phyloP scores from a whole-genome alignment of 805 yeast genomes.

The Candida peoriensis region DNA sequence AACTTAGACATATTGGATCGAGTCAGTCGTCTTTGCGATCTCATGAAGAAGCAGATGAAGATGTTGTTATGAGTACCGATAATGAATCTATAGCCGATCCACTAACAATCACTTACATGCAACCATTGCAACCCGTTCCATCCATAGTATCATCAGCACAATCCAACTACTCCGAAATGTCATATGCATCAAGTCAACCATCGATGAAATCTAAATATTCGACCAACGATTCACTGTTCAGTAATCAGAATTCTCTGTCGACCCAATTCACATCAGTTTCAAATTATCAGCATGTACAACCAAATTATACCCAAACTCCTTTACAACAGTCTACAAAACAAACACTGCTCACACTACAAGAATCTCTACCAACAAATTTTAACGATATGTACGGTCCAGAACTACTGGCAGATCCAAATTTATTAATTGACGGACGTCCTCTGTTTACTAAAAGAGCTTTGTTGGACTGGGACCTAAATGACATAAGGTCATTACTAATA shows the following conservation, averaged over 20 bases:
- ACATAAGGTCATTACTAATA: conserved; percentile 58
- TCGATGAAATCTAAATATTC: conserved; percentile 8
- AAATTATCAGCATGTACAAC: conserved; percentile 5
- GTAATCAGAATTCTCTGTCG: conserved; percentile 14
- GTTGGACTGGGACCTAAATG: conserved; percentile 69
- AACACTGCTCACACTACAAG: conserved; percentile 31
- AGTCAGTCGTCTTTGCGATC: conserved; percentile 5
- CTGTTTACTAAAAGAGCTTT: conserved; percentile 56
- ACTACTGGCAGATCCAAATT: conserved; percentile 37
- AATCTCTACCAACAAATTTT: conserved; percentile 49
- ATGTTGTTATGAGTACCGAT: conserved; percentile 14
- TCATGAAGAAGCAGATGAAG: conserved; percentile 7
- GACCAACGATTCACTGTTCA: conserved; percentile 15
- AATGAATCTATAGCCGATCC: conserved; percentile 3
- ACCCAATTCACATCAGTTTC: conserved; percentile 17
- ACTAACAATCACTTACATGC: conserved; percentile 9
- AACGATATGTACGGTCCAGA: conserved; percentile 57
- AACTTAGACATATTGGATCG: conserved; percentile 10
- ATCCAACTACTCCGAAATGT: conserved; percentile 7
- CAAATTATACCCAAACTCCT: conserved; percentile 5
- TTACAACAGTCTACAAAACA: conserved; percentile 5
- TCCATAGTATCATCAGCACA: conserved; percentile 16
- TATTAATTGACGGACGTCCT: conserved; percentile 55
- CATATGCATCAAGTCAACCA: conserved; percentile 7
- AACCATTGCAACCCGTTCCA: conserved; percentile 21